These are phyloP conservation scores for Carpinus fangiana DNA, from an alignment of 306 rosid species.

Conservation along the genomic window DNA sequence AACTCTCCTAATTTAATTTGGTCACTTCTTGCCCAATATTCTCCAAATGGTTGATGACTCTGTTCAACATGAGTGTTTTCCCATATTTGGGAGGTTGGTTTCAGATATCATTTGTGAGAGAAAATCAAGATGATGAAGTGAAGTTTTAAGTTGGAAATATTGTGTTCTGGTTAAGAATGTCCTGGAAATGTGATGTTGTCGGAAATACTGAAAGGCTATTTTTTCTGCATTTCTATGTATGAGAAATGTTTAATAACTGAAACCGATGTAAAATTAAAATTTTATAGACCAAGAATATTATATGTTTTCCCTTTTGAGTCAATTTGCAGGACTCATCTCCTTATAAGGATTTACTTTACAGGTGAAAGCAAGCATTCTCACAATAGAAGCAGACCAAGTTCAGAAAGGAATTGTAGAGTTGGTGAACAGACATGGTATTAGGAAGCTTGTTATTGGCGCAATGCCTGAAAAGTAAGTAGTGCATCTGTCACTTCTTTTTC, in stretches of 20 bases:
- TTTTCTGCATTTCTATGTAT: neutral
- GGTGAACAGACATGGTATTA: conserved; percentile 51
- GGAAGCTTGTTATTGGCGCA: conserved; percentile 83
- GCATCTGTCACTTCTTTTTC: conserved; percentile 15
- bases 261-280: neutral
- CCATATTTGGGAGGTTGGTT: neutral
- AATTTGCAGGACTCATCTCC: conserved; percentile 8
- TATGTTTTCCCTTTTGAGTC: neutral
- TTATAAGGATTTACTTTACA: conserved; percentile 33
- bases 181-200: neutral
- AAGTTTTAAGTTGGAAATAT: neutral
- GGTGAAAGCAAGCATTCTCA: conserved; percentile 58
- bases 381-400: conserved; percentile 60
- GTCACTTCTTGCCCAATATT: neutral
- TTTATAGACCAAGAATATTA: neutral
- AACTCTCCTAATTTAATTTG: neutral
- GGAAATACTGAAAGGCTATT: neutral
- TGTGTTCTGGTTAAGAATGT: neutral
- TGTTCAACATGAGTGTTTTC: neutral
- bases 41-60: neutral
- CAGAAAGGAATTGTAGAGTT: conserved; percentile 76
- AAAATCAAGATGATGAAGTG: neutral
- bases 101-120: neutral
- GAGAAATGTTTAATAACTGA: neutral
- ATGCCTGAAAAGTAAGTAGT: conserved; percentile 63